A percentile compares a stretch with the other conserved stretches of the same genome.
Conservation (phyloP, 768 basidiomycete species). For the Macrolepiota dolichaula region DNA sequence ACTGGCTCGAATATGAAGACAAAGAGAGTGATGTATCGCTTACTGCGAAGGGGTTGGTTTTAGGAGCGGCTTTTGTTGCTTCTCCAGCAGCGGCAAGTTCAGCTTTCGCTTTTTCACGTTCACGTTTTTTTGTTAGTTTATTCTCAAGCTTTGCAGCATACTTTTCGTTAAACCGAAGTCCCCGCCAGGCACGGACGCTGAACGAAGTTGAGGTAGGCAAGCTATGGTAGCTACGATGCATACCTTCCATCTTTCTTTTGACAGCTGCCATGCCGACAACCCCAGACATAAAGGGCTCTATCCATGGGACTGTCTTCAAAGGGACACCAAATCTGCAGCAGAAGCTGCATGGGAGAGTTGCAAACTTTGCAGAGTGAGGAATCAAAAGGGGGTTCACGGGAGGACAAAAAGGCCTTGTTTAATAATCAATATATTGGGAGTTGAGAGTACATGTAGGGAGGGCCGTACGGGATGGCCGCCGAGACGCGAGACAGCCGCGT, state of each 20-base stretch:
- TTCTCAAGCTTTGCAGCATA: slow-evolving; percentile 74
- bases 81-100: slow-evolving; percentile 29
- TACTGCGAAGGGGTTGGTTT: slow-evolving; percentile 71
- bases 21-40: slow-evolving; percentile 17
- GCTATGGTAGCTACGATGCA: not conserved
- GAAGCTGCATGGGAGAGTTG: slow-evolving; percentile 70
- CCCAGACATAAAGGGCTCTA: slow-evolving; percentile 83
- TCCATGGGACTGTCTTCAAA: slow-evolving; percentile 84
- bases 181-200: slow-evolving; percentile 83
- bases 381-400: slow-evolving; percentile 55
- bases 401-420: slow-evolving; percentile 69
- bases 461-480: slow-evolving; percentile 87
- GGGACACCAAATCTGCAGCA: slow-evolving; percentile 89
- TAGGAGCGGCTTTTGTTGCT: slow-evolving; percentile 19
- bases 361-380: slow-evolving; percentile 74
- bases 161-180: slow-evolving; percentile 63
- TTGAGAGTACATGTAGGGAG: slow-evolving; percentile 45
- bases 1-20: not conserved
- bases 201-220: slow-evolving; percentile 5
- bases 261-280: slow-evolving; percentile 66
- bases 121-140: slow-evolving; percentile 41
- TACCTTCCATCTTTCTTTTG: slow-evolving; percentile 78
- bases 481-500: slow-evolving; percentile 85
- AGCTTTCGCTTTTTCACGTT: slow-evolving; percentile 35
- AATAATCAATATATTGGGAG: slow-evolving; percentile 41